These are phyloP conservation scores for Colletotrichum sp. DNA, from an alignment of 2,329 filamentous ascomycete genomes.

Conservation along the genomic window DNA sequence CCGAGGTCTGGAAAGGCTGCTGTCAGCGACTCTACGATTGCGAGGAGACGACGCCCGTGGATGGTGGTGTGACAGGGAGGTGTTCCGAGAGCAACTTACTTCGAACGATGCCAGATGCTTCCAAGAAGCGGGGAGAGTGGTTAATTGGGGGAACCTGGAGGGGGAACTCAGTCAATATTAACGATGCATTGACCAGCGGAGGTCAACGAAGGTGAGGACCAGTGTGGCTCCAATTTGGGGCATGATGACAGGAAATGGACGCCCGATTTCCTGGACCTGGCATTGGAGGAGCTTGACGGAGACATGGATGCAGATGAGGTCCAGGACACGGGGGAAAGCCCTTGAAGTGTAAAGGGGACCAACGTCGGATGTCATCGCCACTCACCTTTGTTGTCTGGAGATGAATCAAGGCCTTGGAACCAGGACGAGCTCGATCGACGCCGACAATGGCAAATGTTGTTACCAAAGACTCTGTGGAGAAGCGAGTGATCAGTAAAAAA, in stretches of 20 bases:
- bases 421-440: slow-evolving; percentile 19
- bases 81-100: neutral
- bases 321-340: neutral
- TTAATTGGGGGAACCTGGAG: neutral
- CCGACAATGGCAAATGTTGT: slow-evolving; percentile 47
- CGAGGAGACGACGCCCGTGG: neutral
- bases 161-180: neutral
- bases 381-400: slow-evolving; percentile 15
- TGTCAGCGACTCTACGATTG: neutral
- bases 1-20: neutral
- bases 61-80: neutral
- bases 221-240: neutral
- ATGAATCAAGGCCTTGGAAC: slow-evolving; percentile 28
- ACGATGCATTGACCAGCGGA: neutral
- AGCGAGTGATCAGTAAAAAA: slow-evolving; percentile 62
- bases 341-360: neutral
- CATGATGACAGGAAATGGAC: neutral
- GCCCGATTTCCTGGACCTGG: neutral
- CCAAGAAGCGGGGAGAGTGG: neutral
- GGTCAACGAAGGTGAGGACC: neutral
- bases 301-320: neutral
- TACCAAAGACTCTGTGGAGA: slow-evolving; percentile 59
- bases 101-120: slow-evolving; percentile 7
- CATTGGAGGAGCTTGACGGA: neutral
- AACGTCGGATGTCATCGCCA: neutral